A percentile compares a stretch with the other conserved stretches of the same genome.
phyloP scores from a whole-genome alignment of 768 basidiomycete species.

The Hemileccinum rubropunctum region DNA sequence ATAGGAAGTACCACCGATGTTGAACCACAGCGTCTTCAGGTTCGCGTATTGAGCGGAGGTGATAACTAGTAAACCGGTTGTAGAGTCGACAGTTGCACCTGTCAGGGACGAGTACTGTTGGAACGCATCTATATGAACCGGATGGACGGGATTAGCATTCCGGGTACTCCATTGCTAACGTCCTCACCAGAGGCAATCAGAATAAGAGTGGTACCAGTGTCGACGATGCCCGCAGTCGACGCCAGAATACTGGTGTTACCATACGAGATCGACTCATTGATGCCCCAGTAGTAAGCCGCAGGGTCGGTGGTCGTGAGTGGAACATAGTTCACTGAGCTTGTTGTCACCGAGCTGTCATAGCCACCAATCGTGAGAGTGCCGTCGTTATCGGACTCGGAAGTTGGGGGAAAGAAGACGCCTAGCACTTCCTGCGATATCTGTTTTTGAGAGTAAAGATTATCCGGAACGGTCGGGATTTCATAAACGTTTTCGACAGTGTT shows the following conservation, averaged over 20 bases:
- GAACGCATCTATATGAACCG: conserved; percentile 24
- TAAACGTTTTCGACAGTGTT: conserved; percentile 15
- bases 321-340: conserved; percentile 17
- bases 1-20: conserved; percentile 21
- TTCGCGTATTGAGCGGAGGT: conserved; percentile 23
- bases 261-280: conserved; percentile 31
- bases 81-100: conserved; percentile 23
- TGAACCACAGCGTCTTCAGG: conserved; percentile 27
- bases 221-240: conserved; percentile 31
- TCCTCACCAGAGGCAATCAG: conserved; percentile 19
- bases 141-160: neutral
- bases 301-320: conserved; percentile 22
- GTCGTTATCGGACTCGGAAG: conserved; percentile 15
- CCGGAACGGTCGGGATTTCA: conserved; percentile 32
- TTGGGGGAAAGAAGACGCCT: conserved; percentile 34
- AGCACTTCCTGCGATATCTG: conserved; percentile 26
- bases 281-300: conserved; percentile 29
- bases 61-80: conserved; percentile 31
- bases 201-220: conserved; percentile 31
- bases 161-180: neutral
- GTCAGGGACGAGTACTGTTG: conserved; percentile 23
- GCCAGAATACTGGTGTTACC: conserved; percentile 20
- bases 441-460: conserved; percentile 33
- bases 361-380: conserved; percentile 30
- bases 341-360: conserved; percentile 15